Evolutionary conservation across 371 early-diverging fungal species (phyloP), one percentile per base, ranked within the genome.

Genomic region (Mortierella sp.): DNA sequence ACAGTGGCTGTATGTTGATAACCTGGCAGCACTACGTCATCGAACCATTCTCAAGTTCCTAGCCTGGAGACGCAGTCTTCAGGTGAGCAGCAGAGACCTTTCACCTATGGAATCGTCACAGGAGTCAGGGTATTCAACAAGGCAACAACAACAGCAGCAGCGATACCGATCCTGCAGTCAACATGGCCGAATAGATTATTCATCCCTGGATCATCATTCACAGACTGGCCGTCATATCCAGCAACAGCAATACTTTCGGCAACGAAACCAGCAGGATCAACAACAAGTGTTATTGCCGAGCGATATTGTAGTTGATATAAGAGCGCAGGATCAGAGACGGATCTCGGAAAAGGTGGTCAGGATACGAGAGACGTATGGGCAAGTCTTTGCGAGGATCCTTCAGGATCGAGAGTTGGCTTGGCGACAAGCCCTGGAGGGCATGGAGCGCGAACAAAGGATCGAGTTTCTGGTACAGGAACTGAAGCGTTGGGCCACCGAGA

Each of bases 391-490:
- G 17, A 34, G 72, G 19, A 66, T 72, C 28, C 31, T 72, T 30
- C 19, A 39, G n/a, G 72, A 72, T 57, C 51, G 66, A 1, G 49
- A 65, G 14, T 57, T 42, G 2, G 61, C 62, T 2, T 72, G 72
- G 72, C 49, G 39, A 21, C 26, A 12, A 14, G 72, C 72, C 0
- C 44, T 72, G 3, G 55, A 56, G 28, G 61, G 54, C 3, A 50
- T 72, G 37, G 72, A 72, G 23, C 66, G 72, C 7, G 72, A 72
- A 30, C 66, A 66, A 42, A 41, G 72, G 37, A 61, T 72, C 26
- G 66, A 72, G 34, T 72, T 72, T 34, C 56, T 72, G 26, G 59
- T 72, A 11, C 62, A 66, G 19, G 72, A 72, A 42, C 19, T 72
- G n/a, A 61, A 48, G 19, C 65, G 72, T 11, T 72, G 72, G 65